Evolutionary conservation across 139 green algal species (phyloP).

Genomic region (Dunaliella primolecta): DNA sequence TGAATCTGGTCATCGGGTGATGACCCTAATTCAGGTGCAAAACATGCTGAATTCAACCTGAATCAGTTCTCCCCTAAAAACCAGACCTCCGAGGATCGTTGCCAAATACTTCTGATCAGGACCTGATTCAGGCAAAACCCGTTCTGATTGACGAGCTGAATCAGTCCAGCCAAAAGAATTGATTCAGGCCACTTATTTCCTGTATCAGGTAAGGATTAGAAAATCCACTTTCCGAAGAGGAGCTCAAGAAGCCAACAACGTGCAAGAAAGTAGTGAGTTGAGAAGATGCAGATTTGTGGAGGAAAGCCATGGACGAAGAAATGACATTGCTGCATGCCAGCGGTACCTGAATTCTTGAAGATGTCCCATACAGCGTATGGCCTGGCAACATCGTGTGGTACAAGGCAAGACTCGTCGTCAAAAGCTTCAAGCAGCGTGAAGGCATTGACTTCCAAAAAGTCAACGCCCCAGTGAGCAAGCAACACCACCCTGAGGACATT

Average conservation of each 20-base stretch:
- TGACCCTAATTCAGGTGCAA: too few species aligned
- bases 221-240: neutral
- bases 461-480: slow-evolving; percentile 26
- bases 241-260: neutral
- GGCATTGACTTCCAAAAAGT: slow-evolving; percentile 41
- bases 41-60: too few species aligned
- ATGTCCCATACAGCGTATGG: neutral
- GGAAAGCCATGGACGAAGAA: slow-evolving; percentile 18
- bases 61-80: too few species aligned
- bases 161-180: too few species aligned
- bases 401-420: slow-evolving; percentile 53
- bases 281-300: slow-evolving; percentile 12
- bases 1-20: neutral
- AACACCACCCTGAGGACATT: slow-evolving; percentile 22
- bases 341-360: slow-evolving; percentile 8
- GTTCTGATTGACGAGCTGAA: too few species aligned
- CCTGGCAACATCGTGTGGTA: slow-evolving; percentile 44
- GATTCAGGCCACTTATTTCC: too few species aligned
- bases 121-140: too few species aligned
- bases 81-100: too few species aligned
- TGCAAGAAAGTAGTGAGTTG: neutral
- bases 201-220: neutral
- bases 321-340: slow-evolving; percentile 3
- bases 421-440: slow-evolving; percentile 47
- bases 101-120: too few species aligned